These are phyloP conservation scores for Platismatia glauca DNA, from an alignment of 495 filamentous ascomycete species.

Conservation along the genomic window DNA sequence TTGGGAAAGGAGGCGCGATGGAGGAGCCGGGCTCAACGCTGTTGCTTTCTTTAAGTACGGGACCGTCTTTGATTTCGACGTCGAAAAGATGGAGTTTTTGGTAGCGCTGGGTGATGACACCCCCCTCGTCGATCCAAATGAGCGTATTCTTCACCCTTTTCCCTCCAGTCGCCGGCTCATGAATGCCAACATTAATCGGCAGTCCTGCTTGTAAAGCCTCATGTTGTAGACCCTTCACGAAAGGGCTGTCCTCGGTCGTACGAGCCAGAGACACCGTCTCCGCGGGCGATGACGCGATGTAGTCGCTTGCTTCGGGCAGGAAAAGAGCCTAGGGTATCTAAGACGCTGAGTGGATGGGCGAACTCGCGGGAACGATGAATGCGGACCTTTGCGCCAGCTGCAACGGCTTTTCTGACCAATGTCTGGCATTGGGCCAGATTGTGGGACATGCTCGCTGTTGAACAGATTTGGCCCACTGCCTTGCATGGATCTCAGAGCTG, in stretches of 20 bases:
- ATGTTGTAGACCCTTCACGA: constrained; percentile 62
- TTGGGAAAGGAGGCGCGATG: constrained; percentile 61
- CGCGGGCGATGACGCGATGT: constrained; percentile 58
- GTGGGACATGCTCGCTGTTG: constrained; percentile 65
- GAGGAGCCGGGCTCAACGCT: constrained; percentile 51
- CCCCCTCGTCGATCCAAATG: constrained; percentile 60
- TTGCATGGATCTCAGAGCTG: constrained; percentile 27
- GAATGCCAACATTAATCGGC: constrained; percentile 81
- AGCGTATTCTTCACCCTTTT: constrained; percentile 54
- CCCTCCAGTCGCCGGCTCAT: constrained; percentile 56
- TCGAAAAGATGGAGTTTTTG: constrained; percentile 78
- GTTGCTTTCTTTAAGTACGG: constrained; percentile 55
- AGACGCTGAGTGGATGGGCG: constrained; percentile 13
- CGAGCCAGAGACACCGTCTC: constrained; percentile 60
- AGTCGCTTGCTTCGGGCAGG: constrained; percentile 87
- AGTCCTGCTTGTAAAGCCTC: constrained; percentile 52
- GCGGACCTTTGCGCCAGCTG: constrained; percentile 66
- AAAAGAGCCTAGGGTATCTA: constrained; percentile 57
- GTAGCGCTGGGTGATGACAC: constrained; percentile 50
- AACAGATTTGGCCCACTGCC: constrained; percentile 85
- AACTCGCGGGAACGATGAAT: background rate
- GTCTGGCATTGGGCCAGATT: constrained; percentile 69
- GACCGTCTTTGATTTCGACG: constrained; percentile 56
- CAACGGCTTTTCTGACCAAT: constrained; percentile 62
- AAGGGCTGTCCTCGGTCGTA: constrained; percentile 47